phyloP scores from a whole-genome alignment of 1,284 basidiomycete genomes.

The Sparassis latifolia region DNA sequence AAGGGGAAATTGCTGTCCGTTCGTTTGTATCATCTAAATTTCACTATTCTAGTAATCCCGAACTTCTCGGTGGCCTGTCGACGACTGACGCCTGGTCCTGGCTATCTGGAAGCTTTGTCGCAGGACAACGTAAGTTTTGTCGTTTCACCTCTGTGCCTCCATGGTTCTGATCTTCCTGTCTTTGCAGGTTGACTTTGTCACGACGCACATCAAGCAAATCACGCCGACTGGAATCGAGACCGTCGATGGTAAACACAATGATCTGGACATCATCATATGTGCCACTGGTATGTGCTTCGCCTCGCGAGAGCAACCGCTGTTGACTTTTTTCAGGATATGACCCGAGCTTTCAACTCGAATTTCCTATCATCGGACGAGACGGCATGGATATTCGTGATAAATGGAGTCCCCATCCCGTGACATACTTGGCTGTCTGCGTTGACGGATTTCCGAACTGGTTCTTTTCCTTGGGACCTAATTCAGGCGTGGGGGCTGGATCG shows the following conservation, averaged over 20 bases:
- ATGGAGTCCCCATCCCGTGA: slow-evolving; percentile 45
- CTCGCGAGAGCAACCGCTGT: slow-evolving; percentile 29
- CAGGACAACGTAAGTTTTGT: slow-evolving; percentile 43
- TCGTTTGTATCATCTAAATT: not conserved
- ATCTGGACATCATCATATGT: slow-evolving; percentile 47
- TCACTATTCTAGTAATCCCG: slow-evolving; percentile 40
- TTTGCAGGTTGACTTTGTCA: slow-evolving; percentile 47
- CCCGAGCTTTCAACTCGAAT: slow-evolving; percentile 41
- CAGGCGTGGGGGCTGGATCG: slow-evolving; percentile 45
- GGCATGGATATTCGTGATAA: slow-evolving; percentile 42
- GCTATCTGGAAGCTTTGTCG: slow-evolving; percentile 58
- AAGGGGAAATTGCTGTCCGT: slow-evolving; percentile 11
- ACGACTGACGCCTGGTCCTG: slow-evolving; percentile 58
- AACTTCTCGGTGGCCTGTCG: slow-evolving; percentile 52
- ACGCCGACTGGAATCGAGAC: slow-evolving; percentile 51
- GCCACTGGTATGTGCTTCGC: slow-evolving; percentile 27
- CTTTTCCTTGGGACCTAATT: slow-evolving; percentile 49
- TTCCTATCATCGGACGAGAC: slow-evolving; percentile 46
- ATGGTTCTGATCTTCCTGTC: not conserved
- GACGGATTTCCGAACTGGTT: slow-evolving; percentile 63
- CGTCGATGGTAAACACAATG: slow-evolving; percentile 42
- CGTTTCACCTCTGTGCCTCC: not conserved
- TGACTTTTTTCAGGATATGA: slow-evolving; percentile 38
- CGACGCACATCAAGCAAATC: slow-evolving; percentile 41
- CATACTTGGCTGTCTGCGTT: slow-evolving; percentile 48